A percentile compares a stretch with the other conserved stretches of the same genome.
phyloP scores from a whole-genome alignment of 2,329 filamentous ascomycete genomes.

The Aspergillus fumigatiaffinis region DNA sequence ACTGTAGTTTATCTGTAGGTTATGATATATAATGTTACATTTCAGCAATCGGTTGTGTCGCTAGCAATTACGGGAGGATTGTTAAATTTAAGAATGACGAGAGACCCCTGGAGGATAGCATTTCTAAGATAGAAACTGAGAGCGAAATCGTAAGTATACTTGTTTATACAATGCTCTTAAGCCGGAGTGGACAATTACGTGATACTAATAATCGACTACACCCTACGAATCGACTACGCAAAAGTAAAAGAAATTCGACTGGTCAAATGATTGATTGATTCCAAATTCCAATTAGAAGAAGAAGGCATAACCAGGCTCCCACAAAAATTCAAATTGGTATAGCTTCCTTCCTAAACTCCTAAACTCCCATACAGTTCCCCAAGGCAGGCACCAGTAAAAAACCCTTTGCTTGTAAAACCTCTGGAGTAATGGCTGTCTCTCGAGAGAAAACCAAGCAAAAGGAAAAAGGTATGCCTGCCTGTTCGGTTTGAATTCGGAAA shows the following conservation, averaged over 20 bases:
- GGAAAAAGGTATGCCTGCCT: background rate
- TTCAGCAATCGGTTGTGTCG: too few relatives aligned
- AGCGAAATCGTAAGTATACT: too few relatives aligned
- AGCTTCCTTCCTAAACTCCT: background rate
- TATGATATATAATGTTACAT: too few relatives aligned
- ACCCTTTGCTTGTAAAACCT: background rate
- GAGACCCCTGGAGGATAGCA: too few relatives aligned
- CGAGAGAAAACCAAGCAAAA: background rate
- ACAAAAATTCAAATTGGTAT: background rate
- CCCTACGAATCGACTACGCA: background rate
- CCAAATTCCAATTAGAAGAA: background rate
- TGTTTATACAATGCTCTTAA: too few relatives aligned
- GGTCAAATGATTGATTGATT: background rate
- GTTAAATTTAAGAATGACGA: too few relatives aligned
- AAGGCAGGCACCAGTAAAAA: background rate
- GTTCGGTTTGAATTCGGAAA: background rate
- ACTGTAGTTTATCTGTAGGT: too few relatives aligned
- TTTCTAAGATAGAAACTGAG: too few relatives aligned
- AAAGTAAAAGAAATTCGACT: too few relatives aligned
- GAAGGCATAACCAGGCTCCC: too few relatives aligned
- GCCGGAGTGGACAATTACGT: too few relatives aligned
- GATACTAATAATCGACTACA: background rate
- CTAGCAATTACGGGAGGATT: too few relatives aligned
- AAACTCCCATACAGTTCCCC: background rate
- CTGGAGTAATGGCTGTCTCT: background rate